Evolutionary conservation across 306 rosid species (phyloP), one percentile per base, ranked within the genome.

Genomic region (Glycine soja): DNA sequence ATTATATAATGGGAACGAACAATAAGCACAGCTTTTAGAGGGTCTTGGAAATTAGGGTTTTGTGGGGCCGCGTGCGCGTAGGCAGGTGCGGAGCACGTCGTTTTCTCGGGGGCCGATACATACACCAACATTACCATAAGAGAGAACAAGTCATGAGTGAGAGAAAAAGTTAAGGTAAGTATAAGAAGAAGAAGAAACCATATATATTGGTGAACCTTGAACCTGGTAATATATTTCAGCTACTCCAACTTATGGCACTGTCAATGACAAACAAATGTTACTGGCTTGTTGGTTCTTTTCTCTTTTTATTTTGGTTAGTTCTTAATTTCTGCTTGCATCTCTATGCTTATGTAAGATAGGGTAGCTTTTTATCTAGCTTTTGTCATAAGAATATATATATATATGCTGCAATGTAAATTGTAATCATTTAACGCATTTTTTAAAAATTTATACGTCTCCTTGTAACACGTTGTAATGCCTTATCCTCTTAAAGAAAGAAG

Each of bases 1-100:
- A 81, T 64, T 68, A 64, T 75, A 81, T 64, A 81, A 53, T 58
- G 59, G 47, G 42, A 57, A 64, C 30, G 14, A 66, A 64, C 18
- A 80, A 53, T n/a, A 43, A 82, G 88, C 84, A 38, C 82, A 75
- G 86, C 80, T 90, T 88, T 88, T 83, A 74, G 82, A 32, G 88
- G 82, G 58, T 51, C 88, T 86, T 30, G 89, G 90, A 89, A 89
- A 90, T 88, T 92, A 94, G 97, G 98, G 98, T 87, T 78, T 90
- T 77, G 90, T 87, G 87, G 97, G 93, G 90, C 86, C 68, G 84
- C 83, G 94, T 91, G 97, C 92, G 89, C 84, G 86, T 88, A 89
- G 92, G 86, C 80, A 77, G 88, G 90, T 87, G 88, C 88, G 83
- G 83, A 52, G 88, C 92, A 88, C 90, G 90, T 86, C 89, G 74